These are phyloP conservation scores for Alternaria infectoria DNA, from an alignment of 2,329 filamentous ascomycete genomes.

Conservation along the genomic window DNA sequence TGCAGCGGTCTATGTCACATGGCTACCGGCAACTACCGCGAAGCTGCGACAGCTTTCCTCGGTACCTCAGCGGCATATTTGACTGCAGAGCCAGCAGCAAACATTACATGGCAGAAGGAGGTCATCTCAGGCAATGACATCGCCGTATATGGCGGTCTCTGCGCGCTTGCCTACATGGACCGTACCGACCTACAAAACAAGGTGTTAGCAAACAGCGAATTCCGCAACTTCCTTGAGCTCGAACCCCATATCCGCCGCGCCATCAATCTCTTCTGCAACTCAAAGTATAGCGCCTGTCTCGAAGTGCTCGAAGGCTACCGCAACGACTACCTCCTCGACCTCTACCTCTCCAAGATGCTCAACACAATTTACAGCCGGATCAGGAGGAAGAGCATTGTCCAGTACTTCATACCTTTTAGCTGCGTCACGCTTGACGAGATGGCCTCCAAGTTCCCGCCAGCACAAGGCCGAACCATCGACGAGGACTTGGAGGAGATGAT, in stretches of 20 bases:
- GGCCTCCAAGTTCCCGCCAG: slow-evolving; percentile 74
- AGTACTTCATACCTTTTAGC: slow-evolving; percentile 91
- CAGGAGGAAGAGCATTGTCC: slow-evolving; percentile 87
- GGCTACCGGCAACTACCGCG: slow-evolving; percentile 61
- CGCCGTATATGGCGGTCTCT: slow-evolving; percentile 88
- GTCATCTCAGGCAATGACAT: slow-evolving; percentile 85
- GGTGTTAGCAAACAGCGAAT: slow-evolving; percentile 84
- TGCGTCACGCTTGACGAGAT: slow-evolving; percentile 82
- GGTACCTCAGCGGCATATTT: slow-evolving; percentile 61
- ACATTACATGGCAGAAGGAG: slow-evolving; percentile 68
- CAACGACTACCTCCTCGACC: slow-evolving; percentile 86
- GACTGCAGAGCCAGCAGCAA: slow-evolving; percentile 50
- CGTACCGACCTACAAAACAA: slow-evolving; percentile 73
- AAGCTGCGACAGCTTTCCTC: slow-evolving; percentile 77
- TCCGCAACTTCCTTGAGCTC: slow-evolving; percentile 87
- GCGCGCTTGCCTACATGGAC: slow-evolving; percentile 88
- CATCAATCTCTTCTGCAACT: slow-evolving; percentile 85
- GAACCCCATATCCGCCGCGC: slow-evolving; percentile 95
- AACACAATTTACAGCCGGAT: slow-evolving; percentile 73
- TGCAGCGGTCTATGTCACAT: slow-evolving; percentile 69
- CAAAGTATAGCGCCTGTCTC: slow-evolving; percentile 86
- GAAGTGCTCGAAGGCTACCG: slow-evolving; percentile 81
- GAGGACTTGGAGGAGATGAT: slow-evolving; percentile 82
- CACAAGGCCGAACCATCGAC: slow-evolving; percentile 60
- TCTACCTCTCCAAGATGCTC: slow-evolving; percentile 81